Conservation (phyloP, 441 rosid genomes). For the Euphorbia neoarborescens region DNA sequence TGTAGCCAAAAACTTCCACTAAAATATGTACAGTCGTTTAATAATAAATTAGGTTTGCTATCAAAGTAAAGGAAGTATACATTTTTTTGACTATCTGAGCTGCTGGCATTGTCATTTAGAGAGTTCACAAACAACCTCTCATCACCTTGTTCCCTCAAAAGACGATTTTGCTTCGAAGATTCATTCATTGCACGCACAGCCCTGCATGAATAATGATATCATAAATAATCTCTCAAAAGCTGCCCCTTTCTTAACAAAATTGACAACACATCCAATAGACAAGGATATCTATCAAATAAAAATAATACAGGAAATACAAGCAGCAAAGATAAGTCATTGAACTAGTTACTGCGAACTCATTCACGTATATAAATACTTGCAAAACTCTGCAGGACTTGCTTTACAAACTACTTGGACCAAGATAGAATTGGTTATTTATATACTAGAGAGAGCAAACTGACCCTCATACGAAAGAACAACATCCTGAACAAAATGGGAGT, state of each 20-base stretch:
- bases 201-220: conserved; percentile 42
- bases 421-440: too few species aligned
- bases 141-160: conserved; percentile 49
- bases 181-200: conserved; percentile 98
- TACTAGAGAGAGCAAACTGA: conserved; percentile 90
- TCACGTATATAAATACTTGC: too few species aligned
- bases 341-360: too few species aligned
- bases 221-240: background rate
- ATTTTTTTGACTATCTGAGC: conserved; percentile 49
- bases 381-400: too few species aligned
- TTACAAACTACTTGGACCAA: too few species aligned
- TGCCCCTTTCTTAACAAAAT: too few species aligned
- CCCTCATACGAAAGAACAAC: conserved; percentile 94
- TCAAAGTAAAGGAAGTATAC: conserved; percentile 31
- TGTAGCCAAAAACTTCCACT: too few species aligned
- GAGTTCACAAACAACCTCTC: conserved; percentile 46
- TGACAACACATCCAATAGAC: too few species aligned
- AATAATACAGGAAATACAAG: too few species aligned
- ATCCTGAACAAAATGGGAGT: conserved; percentile 84
- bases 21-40: too few species aligned
- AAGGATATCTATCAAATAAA: too few species aligned
- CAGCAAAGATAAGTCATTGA: too few species aligned
- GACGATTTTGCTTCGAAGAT: conserved; percentile 87
- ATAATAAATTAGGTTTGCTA: background rate
- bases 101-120: conserved; percentile 40